Base-by-base conservation (phyloP, 129 eudicot genomes). In the Ambrosia trifida region DNA sequence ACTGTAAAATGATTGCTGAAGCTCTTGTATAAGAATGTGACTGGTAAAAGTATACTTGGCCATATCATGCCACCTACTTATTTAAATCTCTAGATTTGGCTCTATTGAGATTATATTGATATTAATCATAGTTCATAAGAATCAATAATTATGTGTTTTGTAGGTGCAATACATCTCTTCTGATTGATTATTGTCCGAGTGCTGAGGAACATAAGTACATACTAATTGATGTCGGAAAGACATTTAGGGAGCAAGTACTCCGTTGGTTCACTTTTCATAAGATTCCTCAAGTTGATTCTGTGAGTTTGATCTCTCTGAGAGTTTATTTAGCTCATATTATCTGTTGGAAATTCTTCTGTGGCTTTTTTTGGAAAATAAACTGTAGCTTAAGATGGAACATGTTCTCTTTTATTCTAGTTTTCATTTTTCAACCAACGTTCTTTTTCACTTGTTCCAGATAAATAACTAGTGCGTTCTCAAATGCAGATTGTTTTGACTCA, bases 91-190 rank as follows among this genome's bases (percentile, higher is more conserved):
- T 56, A 17, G 3, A 31, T 43, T 30, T 12, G 11, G 40, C 49
- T 63, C 30, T 18, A 45, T 62, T 51, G 32, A 68, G 68, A 61
- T 82, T 46, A 69, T 63, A 28, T 63, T 60, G 52, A 28, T 61
- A 45, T 8, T 19, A 61, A 28, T 72, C 35, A 36, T 58, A 31
- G 72, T 59, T 64, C 50, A 64, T 64, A 24, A 52, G 60, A 64
- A 4, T 59, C 47, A 59, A 30, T 47, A 28, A 64, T 73, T 50
- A 31, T 82, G 24, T 85, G 53, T 47, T 76, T 4, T 82, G 64
- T 76, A 89, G 99, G 96, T 88, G 97, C 85, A 94, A 94, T 83
- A 94, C 99, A 57, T 94, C 99, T 66, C 90, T 94, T 75, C 83
- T 94, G 35, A 87, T 94, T 76, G 99, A 94, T 78, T 94, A 87